phyloP scores from a whole-genome alignment of 2,329 filamentous ascomycete species.

The Colletotrichum spaethianum region DNA sequence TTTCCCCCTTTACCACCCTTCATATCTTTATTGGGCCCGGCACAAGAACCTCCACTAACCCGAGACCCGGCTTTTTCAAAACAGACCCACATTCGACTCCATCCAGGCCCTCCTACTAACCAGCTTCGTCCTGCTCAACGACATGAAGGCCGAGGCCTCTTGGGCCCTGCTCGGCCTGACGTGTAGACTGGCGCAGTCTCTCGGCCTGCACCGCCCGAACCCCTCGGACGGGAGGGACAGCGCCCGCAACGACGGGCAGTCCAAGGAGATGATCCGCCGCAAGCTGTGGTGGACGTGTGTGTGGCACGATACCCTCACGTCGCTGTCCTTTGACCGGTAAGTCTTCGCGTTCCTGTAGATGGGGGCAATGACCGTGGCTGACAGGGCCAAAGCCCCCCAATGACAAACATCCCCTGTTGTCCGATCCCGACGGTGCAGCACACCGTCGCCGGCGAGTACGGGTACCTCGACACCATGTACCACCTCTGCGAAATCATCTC shows the following conservation, averaged over 20 bases:
- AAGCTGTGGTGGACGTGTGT: slow-evolving; percentile 76
- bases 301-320: slow-evolving; percentile 78
- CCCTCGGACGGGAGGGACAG: slow-evolving; percentile 62
- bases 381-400: slow-evolving; percentile 63
- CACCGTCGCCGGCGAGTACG: slow-evolving; percentile 62
- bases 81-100: slow-evolving; percentile 74
- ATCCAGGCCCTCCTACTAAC: slow-evolving; percentile 75
- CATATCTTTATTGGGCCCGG: too few species aligned
- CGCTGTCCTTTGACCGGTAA: slow-evolving; percentile 75
- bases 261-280: slow-evolving; percentile 69
- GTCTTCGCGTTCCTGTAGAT: slow-evolving; percentile 7
- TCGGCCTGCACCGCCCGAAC: slow-evolving; percentile 70
- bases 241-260: slow-evolving; percentile 58
- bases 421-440: slow-evolving; percentile 64
- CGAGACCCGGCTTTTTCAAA: neutral
- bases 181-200: slow-evolving; percentile 75
- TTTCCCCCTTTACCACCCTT: too few species aligned
- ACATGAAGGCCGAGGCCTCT: slow-evolving; percentile 79
- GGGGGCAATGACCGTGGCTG: neutral
- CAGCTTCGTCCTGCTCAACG: slow-evolving; percentile 75
- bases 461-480: slow-evolving; percentile 77
- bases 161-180: slow-evolving; percentile 77
- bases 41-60: slow-evolving; percentile 31
- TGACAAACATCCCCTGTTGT: slow-evolving; percentile 72
- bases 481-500: slow-evolving; percentile 74